Percentiles rank a stretch among this genome's conserved stretches.
Conservation (phyloP, 2,329 filamentous ascomycete genomes). For the Penicillium olsonii region DNA sequence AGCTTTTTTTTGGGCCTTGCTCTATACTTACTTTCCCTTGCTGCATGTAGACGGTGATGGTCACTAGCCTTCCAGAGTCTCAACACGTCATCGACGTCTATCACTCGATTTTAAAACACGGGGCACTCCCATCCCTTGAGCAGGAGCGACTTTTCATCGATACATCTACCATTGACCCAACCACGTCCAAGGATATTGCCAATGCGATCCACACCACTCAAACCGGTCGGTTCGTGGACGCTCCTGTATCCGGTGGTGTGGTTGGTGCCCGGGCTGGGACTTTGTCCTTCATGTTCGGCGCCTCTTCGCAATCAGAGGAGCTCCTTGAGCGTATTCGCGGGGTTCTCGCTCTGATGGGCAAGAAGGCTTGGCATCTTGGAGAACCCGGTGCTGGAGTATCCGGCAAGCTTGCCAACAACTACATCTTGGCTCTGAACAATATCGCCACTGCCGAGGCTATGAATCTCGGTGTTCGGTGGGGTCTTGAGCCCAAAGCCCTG, state of each 20-base stretch:
- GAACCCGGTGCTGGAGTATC: conserved; percentile 81
- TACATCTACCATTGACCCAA: conserved; percentile 93
- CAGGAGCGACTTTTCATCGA: conserved; percentile 84
- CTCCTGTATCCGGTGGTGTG: conserved; percentile 95
- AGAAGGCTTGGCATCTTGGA: conserved; percentile 82
- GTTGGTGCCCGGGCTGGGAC: conserved; percentile 86
- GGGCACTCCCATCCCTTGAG: conserved; percentile 51
- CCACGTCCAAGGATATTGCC: conserved; percentile 77
- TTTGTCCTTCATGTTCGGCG: conserved; percentile 93
- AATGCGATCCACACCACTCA: conserved; percentile 65
- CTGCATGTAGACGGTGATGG: conserved; percentile 70
- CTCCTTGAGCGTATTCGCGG: conserved; percentile 66
- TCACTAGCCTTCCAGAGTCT: conserved; percentile 88
- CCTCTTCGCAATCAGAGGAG: conserved; percentile 48
- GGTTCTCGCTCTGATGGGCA: conserved; percentile 79
- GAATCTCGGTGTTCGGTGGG: conserved; percentile 66
- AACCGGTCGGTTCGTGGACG: conserved; percentile 82
- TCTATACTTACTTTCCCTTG: background rate
- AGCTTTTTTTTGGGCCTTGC: background rate
- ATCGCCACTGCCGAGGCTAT: conserved; percentile 69
- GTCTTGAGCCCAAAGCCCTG: conserved; percentile 66
- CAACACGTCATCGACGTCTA: conserved; percentile 85
- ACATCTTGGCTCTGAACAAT: conserved; percentile 91
- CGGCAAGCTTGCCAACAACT: conserved; percentile 96
- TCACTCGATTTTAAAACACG: conserved; percentile 67